Evolutionary conservation across 805 yeast species (phyloP).

Genomic region (Yarrowia deformans): DNA sequence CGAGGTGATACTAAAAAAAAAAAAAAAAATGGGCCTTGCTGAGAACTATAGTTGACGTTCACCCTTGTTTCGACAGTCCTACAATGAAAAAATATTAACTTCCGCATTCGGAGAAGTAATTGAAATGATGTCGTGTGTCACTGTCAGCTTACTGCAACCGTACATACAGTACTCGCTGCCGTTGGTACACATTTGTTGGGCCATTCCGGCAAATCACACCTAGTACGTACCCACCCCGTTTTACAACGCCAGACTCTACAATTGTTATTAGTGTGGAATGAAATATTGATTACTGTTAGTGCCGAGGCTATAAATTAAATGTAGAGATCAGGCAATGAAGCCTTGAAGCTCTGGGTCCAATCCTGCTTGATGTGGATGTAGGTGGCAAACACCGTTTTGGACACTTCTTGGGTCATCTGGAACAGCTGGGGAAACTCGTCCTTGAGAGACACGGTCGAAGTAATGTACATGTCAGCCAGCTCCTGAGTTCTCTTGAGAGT

Average conservation of each 20-base stretch:
- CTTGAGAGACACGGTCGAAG: constrained; percentile 19
- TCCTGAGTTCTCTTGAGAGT: constrained; percentile 33
- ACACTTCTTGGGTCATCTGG: constrained; percentile 28
- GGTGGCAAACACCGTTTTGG: constrained; percentile 25
- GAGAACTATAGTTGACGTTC: background rate
- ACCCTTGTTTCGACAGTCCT: background rate
- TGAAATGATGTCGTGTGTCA: background rate
- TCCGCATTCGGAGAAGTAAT: background rate
- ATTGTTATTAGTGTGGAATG: background rate
- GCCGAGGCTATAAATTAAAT: constrained; percentile 36
- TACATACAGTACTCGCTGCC: no score
- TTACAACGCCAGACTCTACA: background rate
- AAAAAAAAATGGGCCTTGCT: background rate
- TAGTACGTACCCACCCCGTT: no score
- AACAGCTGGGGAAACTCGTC: constrained; percentile 33
- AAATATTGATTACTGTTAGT: constrained; percentile 9
- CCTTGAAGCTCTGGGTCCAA: constrained; percentile 30
- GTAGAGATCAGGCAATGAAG: constrained; percentile 13
- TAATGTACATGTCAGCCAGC: constrained; percentile 31
- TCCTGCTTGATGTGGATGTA: constrained; percentile 34
- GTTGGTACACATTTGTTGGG: no score
- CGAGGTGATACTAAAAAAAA: background rate
- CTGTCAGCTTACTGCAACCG: no score
- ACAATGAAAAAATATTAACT: no score
- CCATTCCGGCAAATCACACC: no score